Percentiles rank a stretch among this genome's conserved stretches.
Evolutionary conservation across 805 yeast genomes (phyloP).

Genomic region (Kuraishia floccosa): DNA sequence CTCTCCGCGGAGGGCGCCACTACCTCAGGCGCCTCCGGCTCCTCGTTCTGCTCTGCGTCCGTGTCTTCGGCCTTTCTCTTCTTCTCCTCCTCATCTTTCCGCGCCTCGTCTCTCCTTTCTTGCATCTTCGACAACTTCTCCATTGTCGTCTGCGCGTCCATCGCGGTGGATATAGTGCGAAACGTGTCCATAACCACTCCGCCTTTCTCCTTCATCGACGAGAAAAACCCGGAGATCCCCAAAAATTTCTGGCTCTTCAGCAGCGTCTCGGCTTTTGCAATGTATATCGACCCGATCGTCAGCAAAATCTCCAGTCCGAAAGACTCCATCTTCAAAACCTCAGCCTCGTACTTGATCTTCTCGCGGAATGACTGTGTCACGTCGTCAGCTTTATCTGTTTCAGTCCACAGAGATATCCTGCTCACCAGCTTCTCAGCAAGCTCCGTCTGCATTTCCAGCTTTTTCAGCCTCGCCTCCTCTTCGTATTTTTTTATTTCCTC

Average conservation of each 20-base stretch:
- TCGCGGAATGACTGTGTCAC: slow-evolving; percentile 44
- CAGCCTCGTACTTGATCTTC: slow-evolving; percentile 52
- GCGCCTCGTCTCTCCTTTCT: slow-evolving; percentile 26
- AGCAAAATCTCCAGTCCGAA: slow-evolving; percentile 86
- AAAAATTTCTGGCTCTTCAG: slow-evolving; percentile 68
- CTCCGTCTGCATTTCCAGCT: slow-evolving; percentile 38
- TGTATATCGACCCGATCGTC: slow-evolving; percentile 72
- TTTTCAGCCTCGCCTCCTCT: slow-evolving; percentile 60
- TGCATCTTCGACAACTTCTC: slow-evolving; percentile 67
- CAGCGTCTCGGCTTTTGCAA: slow-evolving; percentile 61
- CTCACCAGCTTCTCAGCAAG: slow-evolving; percentile 35
- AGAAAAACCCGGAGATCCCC: slow-evolving; percentile 79
- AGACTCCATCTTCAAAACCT: slow-evolving; percentile 84
- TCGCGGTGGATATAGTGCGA: slow-evolving; percentile 68
- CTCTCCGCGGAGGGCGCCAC: slow-evolving; percentile 8
- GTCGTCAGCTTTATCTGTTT: slow-evolving; percentile 51
- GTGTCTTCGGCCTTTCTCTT: neutral
- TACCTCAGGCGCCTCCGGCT: slow-evolving; percentile 7
- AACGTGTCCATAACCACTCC: slow-evolving; percentile 74
- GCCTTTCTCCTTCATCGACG: slow-evolving; percentile 77
- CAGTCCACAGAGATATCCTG: slow-evolving; percentile 33
- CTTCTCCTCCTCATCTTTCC: slow-evolving; percentile 7
- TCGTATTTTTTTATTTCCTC: slow-evolving; percentile 58
- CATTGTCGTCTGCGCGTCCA: slow-evolving; percentile 78
- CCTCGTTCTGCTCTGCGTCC: slow-evolving; percentile 1